A percentile compares a stretch with the other conserved stretches of the same genome.
Evolutionary conservation across 441 rosid genomes (phyloP).

Genomic region (Viola pubescens): DNA sequence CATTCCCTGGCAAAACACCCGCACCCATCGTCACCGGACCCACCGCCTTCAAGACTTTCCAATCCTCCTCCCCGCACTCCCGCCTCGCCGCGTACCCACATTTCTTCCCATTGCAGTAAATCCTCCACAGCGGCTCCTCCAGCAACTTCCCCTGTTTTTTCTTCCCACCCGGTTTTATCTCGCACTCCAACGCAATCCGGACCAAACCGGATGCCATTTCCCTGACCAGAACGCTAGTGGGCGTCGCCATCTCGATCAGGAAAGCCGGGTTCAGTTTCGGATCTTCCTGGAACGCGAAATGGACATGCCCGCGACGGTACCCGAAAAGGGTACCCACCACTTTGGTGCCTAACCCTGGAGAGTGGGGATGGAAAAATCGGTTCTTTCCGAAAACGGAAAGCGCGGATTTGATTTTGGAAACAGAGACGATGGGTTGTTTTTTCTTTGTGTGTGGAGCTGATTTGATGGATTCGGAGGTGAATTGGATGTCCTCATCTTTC

Average conservation of each 20-base stretch:
- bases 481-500: constrained; percentile 14
- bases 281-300: constrained; percentile 77
- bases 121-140: constrained; percentile 85
- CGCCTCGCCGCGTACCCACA: constrained; percentile 68
- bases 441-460: constrained; percentile 25
- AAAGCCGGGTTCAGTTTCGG: constrained; percentile 59
- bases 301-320: constrained; percentile 77
- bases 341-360: constrained; percentile 42
- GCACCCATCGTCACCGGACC: constrained; percentile 95
- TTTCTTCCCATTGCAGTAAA: constrained; percentile 86
- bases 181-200: constrained; percentile 79
- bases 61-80: constrained; percentile 61
- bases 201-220: constrained; percentile 98
- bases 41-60: constrained; percentile 64
- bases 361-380: constrained; percentile 27
- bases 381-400: constrained; percentile 42
- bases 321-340: constrained; percentile 86
- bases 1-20: constrained; percentile 68
- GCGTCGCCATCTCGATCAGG: constrained; percentile 73
- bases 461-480: constrained; percentile 7
- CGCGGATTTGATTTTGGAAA: constrained; percentile 55
- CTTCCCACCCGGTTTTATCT: constrained; percentile 37
- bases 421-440: constrained; percentile 48
- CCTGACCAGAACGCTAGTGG: constrained; percentile 62
- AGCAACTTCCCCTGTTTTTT: constrained; percentile 39